Base-by-base conservation (phyloP, 192 early-diverging fungal genomes). In the Geranomyces michiganensis region DNA sequence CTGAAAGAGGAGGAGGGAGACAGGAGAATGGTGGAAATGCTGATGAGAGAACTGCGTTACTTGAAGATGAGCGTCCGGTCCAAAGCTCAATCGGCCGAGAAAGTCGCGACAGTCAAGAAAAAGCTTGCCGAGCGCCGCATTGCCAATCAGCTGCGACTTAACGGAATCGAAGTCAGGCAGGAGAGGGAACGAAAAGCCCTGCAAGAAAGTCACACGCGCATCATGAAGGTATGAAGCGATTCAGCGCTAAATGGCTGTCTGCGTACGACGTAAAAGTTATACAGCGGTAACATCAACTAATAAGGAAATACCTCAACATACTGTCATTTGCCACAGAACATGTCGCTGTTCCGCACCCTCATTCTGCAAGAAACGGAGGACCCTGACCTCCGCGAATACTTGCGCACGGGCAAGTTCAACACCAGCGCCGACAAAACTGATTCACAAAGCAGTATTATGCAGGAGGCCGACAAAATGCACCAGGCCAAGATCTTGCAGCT, bases 1-100 rank as follows among this genome's bases (percentile, higher is more conserved):
- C 56, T 76, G 21, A 76, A 76, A 32, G 75, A 76, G 29, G 75
- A 76, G 29, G 75, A 76, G 55, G 58, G 31, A 10, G 64, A 71
- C 56, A 70, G 64, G 63, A 21, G 69, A n/a, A 71, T 76, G 69
- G 30, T 76, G 30, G 75, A 76, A 21, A 65, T 60, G 69, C 29
- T 76, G 15, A 45, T 65, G 51, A 29, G 69, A 3, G 75, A 76
- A 17, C 47, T 70, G 62, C 49, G 75, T 19, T 29, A 22, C 22
- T 55, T 76, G 44, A 76, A 76, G 33, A 21, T 76, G 64, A 55
- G 46, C 44, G 65, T 76, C 8, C 29, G 70, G 7, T 30, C 27
- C 49, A 51, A 61, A 0, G 44, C 59, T 30, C 64, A 65, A 26
- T 59, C 69, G 14, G 51, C 29, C 14, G 75, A 76, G 24, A 65